These are phyloP conservation scores for Podaxis sp. DNA, from an alignment of 768 basidiomycete genomes.

Conservation along the genomic window DNA sequence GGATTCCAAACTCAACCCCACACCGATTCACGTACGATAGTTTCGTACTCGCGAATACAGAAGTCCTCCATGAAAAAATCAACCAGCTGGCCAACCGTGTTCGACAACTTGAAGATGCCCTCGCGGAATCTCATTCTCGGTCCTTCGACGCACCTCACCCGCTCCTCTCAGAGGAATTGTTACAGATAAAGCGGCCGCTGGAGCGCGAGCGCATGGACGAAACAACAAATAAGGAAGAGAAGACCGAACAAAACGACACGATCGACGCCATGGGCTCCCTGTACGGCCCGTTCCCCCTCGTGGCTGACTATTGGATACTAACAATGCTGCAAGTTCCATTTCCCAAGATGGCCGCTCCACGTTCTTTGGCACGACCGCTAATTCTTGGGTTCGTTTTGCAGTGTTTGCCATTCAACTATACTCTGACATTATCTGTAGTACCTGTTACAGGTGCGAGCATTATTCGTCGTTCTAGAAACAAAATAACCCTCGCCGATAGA, in stretches of 20 bases:
- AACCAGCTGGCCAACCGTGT: constrained; percentile 57
- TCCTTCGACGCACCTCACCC: constrained; percentile 53
- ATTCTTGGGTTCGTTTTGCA: constrained; percentile 58
- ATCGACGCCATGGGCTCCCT: constrained; percentile 66
- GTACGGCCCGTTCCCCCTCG: constrained; percentile 32
- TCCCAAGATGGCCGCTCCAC: constrained; percentile 60
- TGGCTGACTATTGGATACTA: constrained; percentile 9
- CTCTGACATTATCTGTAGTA: constrained; percentile 39
- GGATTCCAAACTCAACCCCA: constrained; percentile 6
- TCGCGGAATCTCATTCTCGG: constrained; percentile 48
- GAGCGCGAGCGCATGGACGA: constrained; percentile 53
- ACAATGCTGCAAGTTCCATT: constrained; percentile 45
- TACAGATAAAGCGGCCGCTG: constrained; percentile 65
- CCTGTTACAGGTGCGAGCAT: constrained; percentile 54
- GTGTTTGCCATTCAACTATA: constrained; percentile 5
- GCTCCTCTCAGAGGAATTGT: constrained; percentile 57
- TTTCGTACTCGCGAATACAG: constrained; percentile 71
- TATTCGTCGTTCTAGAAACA: background rate
- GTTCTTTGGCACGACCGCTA: constrained; percentile 66
- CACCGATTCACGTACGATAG: constrained; percentile 27
- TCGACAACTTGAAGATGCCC: constrained; percentile 67
- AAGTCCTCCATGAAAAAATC: constrained; percentile 69
- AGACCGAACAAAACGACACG: constrained; percentile 49
- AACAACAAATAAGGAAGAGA: constrained; percentile 34
- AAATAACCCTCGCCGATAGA: constrained; percentile 36